Evolutionary conservation across 2,329 filamentous ascomycete species (phyloP), one percentile per base, ranked within the genome.

Genomic region (Sporothrix euskadiensis): DNA sequence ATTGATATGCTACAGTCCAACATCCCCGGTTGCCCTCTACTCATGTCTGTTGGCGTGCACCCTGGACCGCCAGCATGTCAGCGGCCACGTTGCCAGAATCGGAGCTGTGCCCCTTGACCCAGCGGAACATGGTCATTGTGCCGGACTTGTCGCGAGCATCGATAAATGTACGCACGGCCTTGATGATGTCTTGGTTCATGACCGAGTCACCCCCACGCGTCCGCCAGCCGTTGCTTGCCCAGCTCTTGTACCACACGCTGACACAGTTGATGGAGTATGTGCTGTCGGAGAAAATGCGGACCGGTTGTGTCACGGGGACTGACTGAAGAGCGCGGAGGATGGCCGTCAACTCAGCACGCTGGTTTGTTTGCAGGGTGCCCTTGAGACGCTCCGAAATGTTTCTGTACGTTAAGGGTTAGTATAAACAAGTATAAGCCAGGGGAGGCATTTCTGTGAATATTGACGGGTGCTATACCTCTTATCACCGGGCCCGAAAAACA

Each of bases 271-370:
- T 97, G 1, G 93, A 88, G 83, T 98, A 98, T 78, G 90, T 90
- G 81, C 92, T 96, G 82, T 99, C 96, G n/a, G 91, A 94, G 80
- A 91, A 88, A 76, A 99, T 97, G 73, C 90, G 87, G 14, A 97
- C 87, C 74, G 89, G 85, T 73, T 92, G 87, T 73, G 90, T 85
- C 19, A 88, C 82, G 0, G 92, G 90, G 1, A 91, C 89, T 63
- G 91, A 88, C 78, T 98, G 90, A 30, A 98, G 85, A 0, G 94
- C 94, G 73, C 94, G 91, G 41, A 93, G 85, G 75, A 98, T 91
- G 8, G 94, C 96, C 32, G 92, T 94, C 74, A 99, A 85, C 83
- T 99, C 96, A n/a, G 95, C 96, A 3, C 96, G 92, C 81, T 98
- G 94, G 80, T 99, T 99, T 0, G 96, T 98, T 82, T 98, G 96